Percentiles rank a stretch among this genome's conserved stretches.
These are phyloP conservation scores for Areca catechu DNA, from an alignment of 176 grass and related monocot species.

Conservation along the genomic window DNA sequence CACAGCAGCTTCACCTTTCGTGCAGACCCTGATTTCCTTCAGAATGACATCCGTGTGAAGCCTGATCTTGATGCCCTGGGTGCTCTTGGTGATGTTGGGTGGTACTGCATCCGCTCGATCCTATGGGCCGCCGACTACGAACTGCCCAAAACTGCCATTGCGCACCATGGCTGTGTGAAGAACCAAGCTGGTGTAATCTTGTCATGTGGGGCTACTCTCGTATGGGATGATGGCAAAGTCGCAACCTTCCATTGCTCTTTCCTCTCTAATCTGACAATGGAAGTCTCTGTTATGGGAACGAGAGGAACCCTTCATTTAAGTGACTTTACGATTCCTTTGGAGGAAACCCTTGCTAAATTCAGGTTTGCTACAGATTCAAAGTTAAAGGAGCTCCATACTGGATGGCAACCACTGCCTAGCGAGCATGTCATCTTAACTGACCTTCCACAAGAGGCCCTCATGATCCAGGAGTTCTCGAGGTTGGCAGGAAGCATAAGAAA, in stretches of 20 bases:
- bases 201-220: slow-evolving; percentile 41
- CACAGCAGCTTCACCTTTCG: slow-evolving; percentile 34
- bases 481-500: slow-evolving; percentile 47
- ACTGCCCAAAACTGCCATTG: slow-evolving; percentile 37
- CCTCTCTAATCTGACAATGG: slow-evolving; percentile 46
- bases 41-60: slow-evolving; percentile 75
- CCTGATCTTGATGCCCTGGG: slow-evolving; percentile 76
- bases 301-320: slow-evolving; percentile 47
- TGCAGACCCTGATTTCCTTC: slow-evolving; percentile 47
- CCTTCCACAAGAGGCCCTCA: slow-evolving; percentile 62
- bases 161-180: slow-evolving; percentile 23
- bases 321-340: slow-evolving; percentile 56
- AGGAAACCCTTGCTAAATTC: slow-evolving; percentile 34
- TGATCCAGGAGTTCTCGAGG: slow-evolving; percentile 58
- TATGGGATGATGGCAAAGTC: slow-evolving; percentile 37
- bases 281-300: slow-evolving; percentile 42
- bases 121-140: slow-evolving; percentile 59
- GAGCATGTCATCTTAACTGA: slow-evolving; percentile 26
- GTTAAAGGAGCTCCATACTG: slow-evolving; percentile 25
- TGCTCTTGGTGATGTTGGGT: slow-evolving; percentile 49
- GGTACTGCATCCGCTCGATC: slow-evolving; percentile 69
- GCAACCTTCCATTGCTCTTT: slow-evolving; percentile 66
- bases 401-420: slow-evolving; percentile 50
- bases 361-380: slow-evolving; percentile 22
- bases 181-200: slow-evolving; percentile 51